Conservation (phyloP, 176 grass and related monocot genomes). For the Otatea glauca region DNA sequence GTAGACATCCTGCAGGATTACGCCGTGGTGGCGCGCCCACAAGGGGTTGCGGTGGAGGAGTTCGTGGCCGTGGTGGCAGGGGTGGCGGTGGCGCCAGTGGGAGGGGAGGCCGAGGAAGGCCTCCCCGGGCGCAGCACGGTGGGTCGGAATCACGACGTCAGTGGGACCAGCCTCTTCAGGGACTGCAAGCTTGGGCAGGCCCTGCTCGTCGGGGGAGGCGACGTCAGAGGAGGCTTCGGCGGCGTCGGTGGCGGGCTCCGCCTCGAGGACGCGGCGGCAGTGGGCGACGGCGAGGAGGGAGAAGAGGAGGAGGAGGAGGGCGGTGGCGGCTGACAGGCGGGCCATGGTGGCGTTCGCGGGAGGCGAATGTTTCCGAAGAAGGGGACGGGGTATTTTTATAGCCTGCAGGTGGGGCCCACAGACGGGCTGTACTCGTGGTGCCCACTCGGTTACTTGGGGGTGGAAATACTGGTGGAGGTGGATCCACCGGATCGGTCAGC, state of each 20-base stretch:
- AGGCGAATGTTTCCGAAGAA: background rate
- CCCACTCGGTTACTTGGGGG: too few relatives aligned
- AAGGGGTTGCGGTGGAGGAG: slow-evolving; percentile 11
- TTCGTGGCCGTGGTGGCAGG: slow-evolving; percentile 17
- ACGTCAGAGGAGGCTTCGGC: background rate
- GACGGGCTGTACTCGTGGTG: background rate
- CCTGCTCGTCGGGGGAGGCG: background rate
- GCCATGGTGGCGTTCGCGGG: slow-evolving; percentile 46
- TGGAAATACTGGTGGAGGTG: background rate
- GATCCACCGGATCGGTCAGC: background rate
- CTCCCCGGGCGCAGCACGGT: background rate
- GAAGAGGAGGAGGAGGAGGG: slow-evolving; percentile 36
- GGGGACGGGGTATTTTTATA: background rate
- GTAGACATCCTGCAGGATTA: background rate
- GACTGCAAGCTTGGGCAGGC: background rate
- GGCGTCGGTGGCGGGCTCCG: background rate
- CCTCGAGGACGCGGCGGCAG: slow-evolving; percentile 26
- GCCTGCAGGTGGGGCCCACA: background rate
- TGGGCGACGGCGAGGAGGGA: slow-evolving; percentile 45
- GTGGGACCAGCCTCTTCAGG: background rate
- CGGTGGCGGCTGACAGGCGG: slow-evolving; percentile 33
- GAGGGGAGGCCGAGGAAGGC: slow-evolving; percentile 26
- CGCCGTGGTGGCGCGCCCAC: slow-evolving; percentile 19
- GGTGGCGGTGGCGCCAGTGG: slow-evolving; percentile 22
- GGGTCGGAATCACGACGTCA: background rate